Conservation (phyloP, 305 asterid species). For the Fraxinus platypoda region DNA sequence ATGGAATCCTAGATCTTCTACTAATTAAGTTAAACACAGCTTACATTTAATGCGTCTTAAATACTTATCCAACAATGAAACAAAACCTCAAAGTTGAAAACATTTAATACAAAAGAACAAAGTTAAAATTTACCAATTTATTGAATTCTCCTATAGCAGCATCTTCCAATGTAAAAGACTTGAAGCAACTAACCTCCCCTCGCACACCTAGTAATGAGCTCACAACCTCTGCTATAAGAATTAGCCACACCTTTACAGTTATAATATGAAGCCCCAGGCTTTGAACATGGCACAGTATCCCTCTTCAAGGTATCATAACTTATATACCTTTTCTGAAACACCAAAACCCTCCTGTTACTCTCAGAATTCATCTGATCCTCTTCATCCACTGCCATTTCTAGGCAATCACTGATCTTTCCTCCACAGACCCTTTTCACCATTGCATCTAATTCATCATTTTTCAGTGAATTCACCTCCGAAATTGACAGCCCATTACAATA, state of each 20-base stretch:
- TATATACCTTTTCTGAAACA: slow-evolving; percentile 38
- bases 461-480: slow-evolving; percentile 34
- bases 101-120: not conserved
- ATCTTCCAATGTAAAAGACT: not conserved
- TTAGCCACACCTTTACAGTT: slow-evolving; percentile 41
- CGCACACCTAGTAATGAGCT: slow-evolving; percentile 50
- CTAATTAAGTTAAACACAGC: not conserved
- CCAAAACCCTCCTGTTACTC: slow-evolving; percentile 39
- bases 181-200: slow-evolving; percentile 23
- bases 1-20: not conserved
- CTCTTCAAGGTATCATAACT: slow-evolving; percentile 51
- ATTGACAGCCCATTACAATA: slow-evolving; percentile 31
- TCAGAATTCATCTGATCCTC: slow-evolving; percentile 27
- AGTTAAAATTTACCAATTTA: not conserved
- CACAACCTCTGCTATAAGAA: slow-evolving; percentile 47
- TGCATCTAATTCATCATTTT: slow-evolving; percentile 18
- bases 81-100: not conserved
- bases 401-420: not conserved
- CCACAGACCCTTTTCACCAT: not conserved
- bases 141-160: not conserved
- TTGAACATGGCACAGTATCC: slow-evolving; percentile 46
- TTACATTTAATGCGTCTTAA: not conserved
- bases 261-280: slow-evolving; percentile 52
- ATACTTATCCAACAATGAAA: not conserved
- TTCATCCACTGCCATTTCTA: slow-evolving; percentile 1